phyloP scores from a whole-genome alignment of 2,329 filamentous ascomycete species.

The Xylogone sp. region DNA sequence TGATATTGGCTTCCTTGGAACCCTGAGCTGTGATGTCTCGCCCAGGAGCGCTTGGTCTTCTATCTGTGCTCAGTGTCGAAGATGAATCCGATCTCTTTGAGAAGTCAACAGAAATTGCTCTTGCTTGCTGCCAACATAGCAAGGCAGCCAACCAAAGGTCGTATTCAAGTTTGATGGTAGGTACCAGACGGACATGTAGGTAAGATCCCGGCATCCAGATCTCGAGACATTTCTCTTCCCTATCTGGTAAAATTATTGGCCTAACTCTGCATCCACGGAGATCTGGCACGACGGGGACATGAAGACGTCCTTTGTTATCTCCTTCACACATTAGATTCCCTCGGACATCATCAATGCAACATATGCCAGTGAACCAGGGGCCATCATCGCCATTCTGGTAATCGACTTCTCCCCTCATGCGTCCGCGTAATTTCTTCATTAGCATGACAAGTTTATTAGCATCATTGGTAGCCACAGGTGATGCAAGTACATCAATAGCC shows the following conservation, averaged over 20 bases:
- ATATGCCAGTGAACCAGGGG: slow-evolving; percentile 67
- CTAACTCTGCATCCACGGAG: slow-evolving; percentile 70
- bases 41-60: slow-evolving; percentile 29
- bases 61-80: slow-evolving; percentile 11
- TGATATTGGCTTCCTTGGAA: slow-evolving; percentile 78
- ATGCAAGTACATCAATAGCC: slow-evolving; percentile 55
- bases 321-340: slow-evolving; percentile 73
- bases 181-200: slow-evolving; percentile 61
- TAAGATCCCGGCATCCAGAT: slow-evolving; percentile 50
- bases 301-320: slow-evolving; percentile 60
- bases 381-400: slow-evolving; percentile 61
- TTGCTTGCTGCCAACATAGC: slow-evolving; percentile 76
- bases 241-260: slow-evolving; percentile 44
- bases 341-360: slow-evolving; percentile 73
- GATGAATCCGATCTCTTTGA: slow-evolving; percentile 1
- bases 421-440: slow-evolving; percentile 74
- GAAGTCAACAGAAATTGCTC: slow-evolving; percentile 30
- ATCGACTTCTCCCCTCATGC: slow-evolving; percentile 75
- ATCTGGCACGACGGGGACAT: slow-evolving; percentile 66
- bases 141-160: slow-evolving; percentile 79
- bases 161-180: slow-evolving; percentile 60
- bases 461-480: slow-evolving; percentile 61
- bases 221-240: slow-evolving; percentile 48
- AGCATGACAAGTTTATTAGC: slow-evolving; percentile 68
- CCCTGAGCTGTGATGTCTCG: slow-evolving; percentile 47